phyloP scores from a whole-genome alignment of 192 early-diverging fungal genomes.

The Haplosporangium gracile region DNA sequence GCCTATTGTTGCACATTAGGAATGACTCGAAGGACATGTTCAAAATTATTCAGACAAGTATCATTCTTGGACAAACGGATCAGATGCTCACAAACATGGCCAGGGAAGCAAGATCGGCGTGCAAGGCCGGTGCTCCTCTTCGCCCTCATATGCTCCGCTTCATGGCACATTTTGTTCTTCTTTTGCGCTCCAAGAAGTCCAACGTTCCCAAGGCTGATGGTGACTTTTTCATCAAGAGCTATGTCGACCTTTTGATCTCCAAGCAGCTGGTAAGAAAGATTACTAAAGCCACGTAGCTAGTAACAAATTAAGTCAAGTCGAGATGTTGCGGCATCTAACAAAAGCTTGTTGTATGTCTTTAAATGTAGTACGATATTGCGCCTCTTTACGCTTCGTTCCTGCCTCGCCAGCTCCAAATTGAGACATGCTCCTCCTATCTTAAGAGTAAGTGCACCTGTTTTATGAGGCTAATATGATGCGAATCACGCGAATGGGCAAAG shows the following conservation, averaged over 20 bases:
- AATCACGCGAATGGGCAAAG: not conserved
- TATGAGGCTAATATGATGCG: no score
- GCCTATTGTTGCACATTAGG: not conserved
- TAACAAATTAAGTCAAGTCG: not conserved
- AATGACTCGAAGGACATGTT: slow-evolving; percentile 41
- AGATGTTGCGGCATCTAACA: not conserved
- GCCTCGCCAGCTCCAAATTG: slow-evolving; percentile 33
- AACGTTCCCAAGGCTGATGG: slow-evolving; percentile 58
- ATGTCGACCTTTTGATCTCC: slow-evolving; percentile 60
- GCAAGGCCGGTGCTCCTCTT: slow-evolving; percentile 30
- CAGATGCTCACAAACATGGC: slow-evolving; percentile 39
- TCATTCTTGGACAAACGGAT: slow-evolving; percentile 47
- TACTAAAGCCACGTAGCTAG: not conserved
- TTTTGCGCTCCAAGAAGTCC: slow-evolving; percentile 69
- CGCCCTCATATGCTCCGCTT: slow-evolving; percentile 75
- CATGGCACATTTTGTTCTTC: slow-evolving; percentile 75
- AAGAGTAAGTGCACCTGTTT: slow-evolving; percentile 21
- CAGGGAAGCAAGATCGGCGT: slow-evolving; percentile 15
- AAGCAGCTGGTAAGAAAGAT: slow-evolving; percentile 27
- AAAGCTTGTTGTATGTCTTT: not conserved
- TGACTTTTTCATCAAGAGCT: slow-evolving; percentile 65
- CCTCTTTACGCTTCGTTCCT: slow-evolving; percentile 48
- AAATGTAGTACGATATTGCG: slow-evolving; percentile 36
- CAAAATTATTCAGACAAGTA: slow-evolving; percentile 40
- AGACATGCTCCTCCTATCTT: slow-evolving; percentile 39